Evolutionary conservation across 345 rosid genomes (phyloP).

Genomic region (Corchorus olitorius): DNA sequence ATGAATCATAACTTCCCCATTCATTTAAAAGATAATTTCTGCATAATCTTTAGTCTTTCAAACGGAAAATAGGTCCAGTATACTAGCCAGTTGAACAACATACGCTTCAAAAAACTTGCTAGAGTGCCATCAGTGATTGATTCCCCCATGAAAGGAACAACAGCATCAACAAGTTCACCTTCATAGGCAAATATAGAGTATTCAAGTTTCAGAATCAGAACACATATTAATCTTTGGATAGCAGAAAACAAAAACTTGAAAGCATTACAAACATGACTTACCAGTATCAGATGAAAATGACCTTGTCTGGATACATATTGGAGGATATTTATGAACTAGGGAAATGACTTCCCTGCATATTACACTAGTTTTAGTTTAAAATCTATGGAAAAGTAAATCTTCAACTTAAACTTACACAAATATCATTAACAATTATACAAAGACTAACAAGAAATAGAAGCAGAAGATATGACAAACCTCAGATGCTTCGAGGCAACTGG

Average conservation of each 20-base stretch:
- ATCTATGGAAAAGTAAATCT: background rate
- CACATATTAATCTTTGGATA: background rate
- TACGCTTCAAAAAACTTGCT: conserved; percentile 73
- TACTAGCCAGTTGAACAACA: conserved; percentile 25
- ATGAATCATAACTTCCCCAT: background rate
- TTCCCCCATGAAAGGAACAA: conserved; percentile 92
- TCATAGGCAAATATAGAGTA: conserved; percentile 16
- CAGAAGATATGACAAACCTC: conserved; percentile 23
- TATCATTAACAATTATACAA: background rate
- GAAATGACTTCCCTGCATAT: conserved; percentile 24
- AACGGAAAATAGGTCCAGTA: background rate
- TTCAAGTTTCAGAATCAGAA: conserved; percentile 4
- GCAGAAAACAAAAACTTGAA: background rate
- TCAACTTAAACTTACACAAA: background rate
- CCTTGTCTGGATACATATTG: conserved; percentile 17
- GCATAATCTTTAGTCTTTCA: background rate
- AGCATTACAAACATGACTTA: conserved; percentile 16
- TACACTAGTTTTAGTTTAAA: background rate
- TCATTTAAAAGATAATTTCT: background rate
- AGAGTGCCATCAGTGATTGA: conserved; percentile 86
- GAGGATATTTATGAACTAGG: conserved; percentile 18
- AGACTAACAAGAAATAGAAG: background rate
- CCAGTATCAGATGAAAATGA: conserved; percentile 34
- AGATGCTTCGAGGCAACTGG: conserved; percentile 16
- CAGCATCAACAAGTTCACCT: conserved; percentile 67